Conservation (phyloP, 768 basidiomycete genomes). For the Phanerochaete carnosa region DNA sequence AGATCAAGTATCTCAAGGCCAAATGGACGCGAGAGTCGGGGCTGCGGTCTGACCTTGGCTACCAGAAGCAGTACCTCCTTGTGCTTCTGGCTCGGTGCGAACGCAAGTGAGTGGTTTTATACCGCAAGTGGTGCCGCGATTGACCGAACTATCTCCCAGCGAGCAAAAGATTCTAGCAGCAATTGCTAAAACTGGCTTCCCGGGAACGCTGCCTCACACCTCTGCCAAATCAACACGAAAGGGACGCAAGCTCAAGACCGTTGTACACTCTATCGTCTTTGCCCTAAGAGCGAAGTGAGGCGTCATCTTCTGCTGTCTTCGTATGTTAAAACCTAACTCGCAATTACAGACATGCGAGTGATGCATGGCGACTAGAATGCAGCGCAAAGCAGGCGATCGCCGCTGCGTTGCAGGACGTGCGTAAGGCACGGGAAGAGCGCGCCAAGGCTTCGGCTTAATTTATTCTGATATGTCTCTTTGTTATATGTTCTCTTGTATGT, state of each 20-base stretch:
- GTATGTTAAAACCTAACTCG: constrained; percentile 10
- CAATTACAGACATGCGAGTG: constrained; percentile 50
- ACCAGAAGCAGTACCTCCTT: constrained; percentile 89
- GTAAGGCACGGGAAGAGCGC: constrained; percentile 25
- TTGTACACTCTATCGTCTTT: constrained; percentile 60
- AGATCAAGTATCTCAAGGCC: constrained; percentile 89
- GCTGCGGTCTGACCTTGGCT: constrained; percentile 70
- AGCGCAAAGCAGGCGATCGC: constrained; percentile 58
- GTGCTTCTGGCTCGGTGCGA: constrained; percentile 68
- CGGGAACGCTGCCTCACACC: constrained; percentile 32
- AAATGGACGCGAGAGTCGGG: constrained; percentile 84
- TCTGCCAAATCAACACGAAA: constrained; percentile 31
- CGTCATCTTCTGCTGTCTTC: constrained; percentile 1
- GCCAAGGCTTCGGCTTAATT: neutral
- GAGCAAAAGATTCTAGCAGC: constrained; percentile 71
- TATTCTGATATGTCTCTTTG: neutral
- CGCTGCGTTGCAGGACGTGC: constrained; percentile 69
- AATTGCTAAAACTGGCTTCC: constrained; percentile 75
- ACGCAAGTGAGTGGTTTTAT: constrained; percentile 48
- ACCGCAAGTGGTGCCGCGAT: neutral
- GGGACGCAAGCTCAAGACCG: constrained; percentile 51
- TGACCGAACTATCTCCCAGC: constrained; percentile 31
- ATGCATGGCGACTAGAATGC: constrained; percentile 61
- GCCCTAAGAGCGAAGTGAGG: constrained; percentile 59
- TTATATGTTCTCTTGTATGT: neutral